Evolutionary conservation across 2,329 filamentous ascomycete species (phyloP).

Genomic region (Ophiostoma pallidulum): DNA sequence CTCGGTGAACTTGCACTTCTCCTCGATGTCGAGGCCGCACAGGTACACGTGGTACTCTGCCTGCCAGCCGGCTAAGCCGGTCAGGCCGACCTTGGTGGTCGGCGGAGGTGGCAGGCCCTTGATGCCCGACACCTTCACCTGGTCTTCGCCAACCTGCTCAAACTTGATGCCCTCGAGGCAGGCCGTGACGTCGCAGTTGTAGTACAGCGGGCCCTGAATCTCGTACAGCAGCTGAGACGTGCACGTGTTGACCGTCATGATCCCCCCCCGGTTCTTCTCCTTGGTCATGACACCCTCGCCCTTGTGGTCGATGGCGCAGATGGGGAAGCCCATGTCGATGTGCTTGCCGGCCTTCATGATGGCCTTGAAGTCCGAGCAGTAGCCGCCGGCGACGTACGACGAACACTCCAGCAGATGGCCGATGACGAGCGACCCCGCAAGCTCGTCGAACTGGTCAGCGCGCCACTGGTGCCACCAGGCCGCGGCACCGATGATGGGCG

Average conservation of each 20-base stretch:
- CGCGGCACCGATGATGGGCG: slow-evolving; percentile 37
- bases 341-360: slow-evolving; percentile 30
- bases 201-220: slow-evolving; percentile 29
- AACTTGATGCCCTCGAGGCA: slow-evolving; percentile 28
- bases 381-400: slow-evolving; percentile 36
- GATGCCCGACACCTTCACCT: slow-evolving; percentile 26
- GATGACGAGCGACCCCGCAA: slow-evolving; percentile 33
- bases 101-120: slow-evolving; percentile 25
- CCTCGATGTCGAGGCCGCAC: slow-evolving; percentile 14
- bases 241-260: slow-evolving; percentile 15
- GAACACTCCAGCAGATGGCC: slow-evolving; percentile 36
- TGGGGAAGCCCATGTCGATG: slow-evolving; percentile 35
- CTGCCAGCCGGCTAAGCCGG: slow-evolving; percentile 20
- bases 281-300: slow-evolving; percentile 26
- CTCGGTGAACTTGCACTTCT: slow-evolving; percentile 18
- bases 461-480: slow-evolving; percentile 41
- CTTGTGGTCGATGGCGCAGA: slow-evolving; percentile 38
- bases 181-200: slow-evolving; percentile 26
- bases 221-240: slow-evolving; percentile 28
- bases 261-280: slow-evolving; percentile 19
- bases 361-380: slow-evolving; percentile 37
- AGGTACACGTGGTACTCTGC: slow-evolving; percentile 18
- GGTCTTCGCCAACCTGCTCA: slow-evolving; percentile 31
- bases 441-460: slow-evolving; percentile 30
- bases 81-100: slow-evolving; percentile 25